Base-by-base conservation (phyloP, 2,329 filamentous ascomycete species). In the Paecilomyces variotii region DNA sequence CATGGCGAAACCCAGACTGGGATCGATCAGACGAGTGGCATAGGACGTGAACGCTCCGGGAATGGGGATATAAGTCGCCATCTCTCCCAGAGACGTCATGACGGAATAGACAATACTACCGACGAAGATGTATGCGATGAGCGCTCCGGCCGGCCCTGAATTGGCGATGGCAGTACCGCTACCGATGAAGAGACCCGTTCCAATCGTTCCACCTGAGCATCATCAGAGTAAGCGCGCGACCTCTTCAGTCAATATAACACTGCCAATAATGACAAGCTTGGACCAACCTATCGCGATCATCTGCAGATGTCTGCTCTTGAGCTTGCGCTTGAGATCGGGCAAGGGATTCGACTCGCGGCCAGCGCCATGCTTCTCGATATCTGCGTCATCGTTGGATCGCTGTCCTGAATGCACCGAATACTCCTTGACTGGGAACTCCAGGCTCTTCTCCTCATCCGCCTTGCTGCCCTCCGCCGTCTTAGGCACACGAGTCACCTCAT, bases 241-340 rank as follows among this genome's bases (percentile, higher is more conserved):
- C 19, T 9, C 1, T 25, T 12, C 24, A 7, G 26, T 53, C 25
- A 25, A 54, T 24, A 24, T 27, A 14, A 19, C 19, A 1, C 19
- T 19, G 19, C 19, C 19, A 19, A 19, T 19, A 19, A 19, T 19
- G 30, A 35, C 14, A 54, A 30, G 52, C 30, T 54, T 54, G 27
- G 28, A 92, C 57, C 89, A 89, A 70, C 91, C 92, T 66, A 97
- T 96, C 27, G 94, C 94, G 80, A 97, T 97, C 93, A 97, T 97
- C 78, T 97, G 93, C 71, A 97, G 72, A 79, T 99, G 94, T 54
- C 91, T 81, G 27, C 87, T 88, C 77, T 95, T 95, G 67, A 96
- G 76, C 76, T 87, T 89, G 69, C 91, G 82, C 60, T 89, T 85
- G 60, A 97, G 81, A 57, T 75, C 70, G 2, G 73, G 72, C 61